A percentile compares a stretch with the other conserved stretches of the same genome.
Evolutionary conservation across 306 rosid genomes (phyloP).

Genomic region (Sesbania bispinosa): DNA sequence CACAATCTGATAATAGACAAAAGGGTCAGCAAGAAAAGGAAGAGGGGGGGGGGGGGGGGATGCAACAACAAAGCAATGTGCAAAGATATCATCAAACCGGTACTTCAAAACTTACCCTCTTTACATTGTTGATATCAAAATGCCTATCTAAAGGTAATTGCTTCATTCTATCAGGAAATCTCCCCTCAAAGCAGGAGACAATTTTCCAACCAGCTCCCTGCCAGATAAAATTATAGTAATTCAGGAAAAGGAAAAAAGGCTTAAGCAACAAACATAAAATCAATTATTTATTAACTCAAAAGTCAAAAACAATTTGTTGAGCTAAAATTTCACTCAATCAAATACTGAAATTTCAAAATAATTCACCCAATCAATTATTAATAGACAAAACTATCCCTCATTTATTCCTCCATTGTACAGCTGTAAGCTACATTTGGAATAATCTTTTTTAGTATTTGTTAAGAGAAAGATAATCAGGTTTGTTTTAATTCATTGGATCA

Average conservation of each 20-base stretch:
- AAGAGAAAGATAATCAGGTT: background rate
- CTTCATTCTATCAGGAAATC: constrained; percentile 91
- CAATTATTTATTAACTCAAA: background rate
- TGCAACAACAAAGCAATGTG: background rate
- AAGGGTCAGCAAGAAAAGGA: background rate
- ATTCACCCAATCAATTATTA: background rate
- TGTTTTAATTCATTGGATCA: background rate
- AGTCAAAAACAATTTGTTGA: background rate
- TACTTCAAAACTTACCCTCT: constrained; percentile 61
- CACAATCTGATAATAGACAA: constrained; percentile 62
- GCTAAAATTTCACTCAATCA: too few species aligned
- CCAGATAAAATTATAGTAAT: constrained; percentile 21
- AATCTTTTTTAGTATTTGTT: background rate
- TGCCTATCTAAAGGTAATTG: constrained; percentile 93
- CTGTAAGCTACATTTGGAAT: background rate
- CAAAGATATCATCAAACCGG: background rate
- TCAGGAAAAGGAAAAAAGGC: background rate
- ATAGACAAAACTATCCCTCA: background rate
- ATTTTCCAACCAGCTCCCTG: constrained; percentile 99
- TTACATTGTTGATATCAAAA: constrained; percentile 93
- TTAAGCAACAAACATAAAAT: background rate
- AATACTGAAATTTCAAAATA: background rate
- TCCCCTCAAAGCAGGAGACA: constrained; percentile 95
- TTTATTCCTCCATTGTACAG: background rate
- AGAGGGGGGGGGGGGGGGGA: too few species aligned